phyloP scores from a whole-genome alignment of 371 early-diverging fungal genomes.

The Lichtheimia ramosa region DNA sequence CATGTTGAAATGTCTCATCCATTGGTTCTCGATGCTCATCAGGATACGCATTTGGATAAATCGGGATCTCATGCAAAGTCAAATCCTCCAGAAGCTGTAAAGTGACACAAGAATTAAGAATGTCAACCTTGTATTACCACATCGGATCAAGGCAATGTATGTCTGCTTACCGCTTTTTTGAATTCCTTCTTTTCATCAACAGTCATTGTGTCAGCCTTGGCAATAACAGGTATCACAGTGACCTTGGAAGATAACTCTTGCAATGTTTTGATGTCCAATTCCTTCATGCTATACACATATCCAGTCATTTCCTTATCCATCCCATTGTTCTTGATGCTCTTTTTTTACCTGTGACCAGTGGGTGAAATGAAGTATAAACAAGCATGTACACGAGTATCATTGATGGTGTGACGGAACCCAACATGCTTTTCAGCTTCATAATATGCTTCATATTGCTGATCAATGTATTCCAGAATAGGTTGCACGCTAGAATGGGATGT shows the following conservation, averaged over 20 bases:
- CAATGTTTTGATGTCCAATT: constrained; percentile 89
- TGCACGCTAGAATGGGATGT: constrained; percentile 62
- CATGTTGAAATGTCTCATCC: constrained; percentile 59
- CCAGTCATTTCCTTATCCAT: neutral
- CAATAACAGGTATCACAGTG: constrained; percentile 89
- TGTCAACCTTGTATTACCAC: no score
- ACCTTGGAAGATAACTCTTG: constrained; percentile 76
- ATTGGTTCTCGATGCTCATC: constrained; percentile 65
- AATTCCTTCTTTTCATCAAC: constrained; percentile 62
- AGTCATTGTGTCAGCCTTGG: constrained; percentile 72
- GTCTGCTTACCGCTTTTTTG: constrained; percentile 61
- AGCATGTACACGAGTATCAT: constrained; percentile 91
- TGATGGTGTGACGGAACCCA: constrained; percentile 65
- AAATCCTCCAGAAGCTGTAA: constrained; percentile 72
- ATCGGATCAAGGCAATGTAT: no score
- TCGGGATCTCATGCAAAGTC: constrained; percentile 67
- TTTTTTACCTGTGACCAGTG: constrained; percentile 80
- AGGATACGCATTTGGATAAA: constrained; percentile 63
- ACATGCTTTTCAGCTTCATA: constrained; percentile 90
- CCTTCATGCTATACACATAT: constrained; percentile 64
- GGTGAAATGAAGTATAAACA: constrained; percentile 94
- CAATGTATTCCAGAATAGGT: constrained; percentile 88
- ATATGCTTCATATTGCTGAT: constrained; percentile 87
- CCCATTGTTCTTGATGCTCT: no score
- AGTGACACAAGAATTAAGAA: neutral